Evolutionary conservation across 768 basidiomycete species (phyloP).

Genomic region (Collybiopsis confluens): DNA sequence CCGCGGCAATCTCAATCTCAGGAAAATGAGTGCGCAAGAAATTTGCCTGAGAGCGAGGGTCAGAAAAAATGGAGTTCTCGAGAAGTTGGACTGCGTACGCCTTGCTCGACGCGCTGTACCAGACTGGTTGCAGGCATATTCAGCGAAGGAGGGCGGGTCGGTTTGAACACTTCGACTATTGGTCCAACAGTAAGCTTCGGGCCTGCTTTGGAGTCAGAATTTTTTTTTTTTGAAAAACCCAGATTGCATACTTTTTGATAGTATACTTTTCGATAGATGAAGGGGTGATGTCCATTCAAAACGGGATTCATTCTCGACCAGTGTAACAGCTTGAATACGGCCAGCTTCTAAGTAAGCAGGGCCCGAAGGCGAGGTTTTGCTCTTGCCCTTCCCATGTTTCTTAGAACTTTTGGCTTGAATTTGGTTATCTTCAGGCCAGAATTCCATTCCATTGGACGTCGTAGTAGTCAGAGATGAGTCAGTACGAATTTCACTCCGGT

Average conservation of each 20-base stretch:
- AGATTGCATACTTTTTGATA: conserved; percentile 25
- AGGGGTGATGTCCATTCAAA: conserved; percentile 51
- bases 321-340: conserved; percentile 49
- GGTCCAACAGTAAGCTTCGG: conserved; percentile 21
- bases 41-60: conserved; percentile 44
- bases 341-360: conserved; percentile 60
- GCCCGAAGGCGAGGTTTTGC: conserved; percentile 24
- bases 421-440: conserved; percentile 60
- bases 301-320: conserved; percentile 38
- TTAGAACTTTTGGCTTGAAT: conserved; percentile 13
- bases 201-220: neutral
- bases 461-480: conserved; percentile 21
- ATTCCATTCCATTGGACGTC: conserved; percentile 67
- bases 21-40: conserved; percentile 70
- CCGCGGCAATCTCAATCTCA: conserved; percentile 69
- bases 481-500: conserved; percentile 15
- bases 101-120: conserved; percentile 60
- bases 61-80: neutral
- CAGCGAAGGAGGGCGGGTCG: conserved; percentile 40
- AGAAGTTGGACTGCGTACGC: conserved; percentile 37
- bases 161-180: conserved; percentile 50
- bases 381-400: conserved; percentile 19
- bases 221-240: neutral
- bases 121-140: conserved; percentile 26
- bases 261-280: conserved; percentile 20